These are phyloP conservation scores for Penstemon davidsonii DNA, from an alignment of 257 asterid species.

Conservation along the genomic window DNA sequence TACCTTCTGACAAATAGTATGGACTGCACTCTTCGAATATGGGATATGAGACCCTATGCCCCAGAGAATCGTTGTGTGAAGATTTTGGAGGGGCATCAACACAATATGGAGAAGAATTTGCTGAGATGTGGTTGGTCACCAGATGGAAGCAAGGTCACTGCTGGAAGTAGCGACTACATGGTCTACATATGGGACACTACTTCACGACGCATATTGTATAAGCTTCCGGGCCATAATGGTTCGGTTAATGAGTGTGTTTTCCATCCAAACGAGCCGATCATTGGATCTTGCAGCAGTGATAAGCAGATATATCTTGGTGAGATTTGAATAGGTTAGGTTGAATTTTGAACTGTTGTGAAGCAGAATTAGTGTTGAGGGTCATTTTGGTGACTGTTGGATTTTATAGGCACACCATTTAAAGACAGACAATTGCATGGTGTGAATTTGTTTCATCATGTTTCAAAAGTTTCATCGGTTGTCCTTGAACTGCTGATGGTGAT, in stretches of 20 bases:
- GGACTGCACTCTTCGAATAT: slow-evolving; percentile 89
- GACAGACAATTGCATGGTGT: too few relatives aligned
- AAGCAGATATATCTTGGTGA: slow-evolving; percentile 95
- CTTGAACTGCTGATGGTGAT: too few relatives aligned
- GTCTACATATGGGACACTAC: slow-evolving; percentile 92
- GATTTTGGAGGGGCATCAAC: slow-evolving; percentile 91
- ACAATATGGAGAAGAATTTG: slow-evolving; percentile 89
- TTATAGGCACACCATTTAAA: too few relatives aligned
- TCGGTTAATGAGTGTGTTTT: slow-evolving; percentile 79
- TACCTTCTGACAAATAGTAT: slow-evolving; percentile 92
- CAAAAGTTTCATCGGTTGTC: too few relatives aligned
- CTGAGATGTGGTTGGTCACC: slow-evolving; percentile 94
- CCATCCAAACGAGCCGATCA: slow-evolving; percentile 76
- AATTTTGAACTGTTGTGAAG: too few relatives aligned
- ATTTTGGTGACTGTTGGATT: too few relatives aligned
- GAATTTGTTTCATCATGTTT: too few relatives aligned
- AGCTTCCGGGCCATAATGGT: slow-evolving; percentile 94
- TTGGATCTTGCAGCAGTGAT: slow-evolving; percentile 94
- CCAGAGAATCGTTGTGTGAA: slow-evolving; percentile 95
- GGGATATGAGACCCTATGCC: slow-evolving; percentile 99
- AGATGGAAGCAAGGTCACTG: slow-evolving; percentile 90
- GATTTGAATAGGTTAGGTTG: slow-evolving; percentile 33
- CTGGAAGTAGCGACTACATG: slow-evolving; percentile 94
- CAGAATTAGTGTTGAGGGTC: too few relatives aligned
- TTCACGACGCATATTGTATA: slow-evolving; percentile 71